Evolutionary conservation across 164 flowering plant genomes (phyloP), one percentile per base, ranked within the genome.

Genomic region (Cinnamomum chago): DNA sequence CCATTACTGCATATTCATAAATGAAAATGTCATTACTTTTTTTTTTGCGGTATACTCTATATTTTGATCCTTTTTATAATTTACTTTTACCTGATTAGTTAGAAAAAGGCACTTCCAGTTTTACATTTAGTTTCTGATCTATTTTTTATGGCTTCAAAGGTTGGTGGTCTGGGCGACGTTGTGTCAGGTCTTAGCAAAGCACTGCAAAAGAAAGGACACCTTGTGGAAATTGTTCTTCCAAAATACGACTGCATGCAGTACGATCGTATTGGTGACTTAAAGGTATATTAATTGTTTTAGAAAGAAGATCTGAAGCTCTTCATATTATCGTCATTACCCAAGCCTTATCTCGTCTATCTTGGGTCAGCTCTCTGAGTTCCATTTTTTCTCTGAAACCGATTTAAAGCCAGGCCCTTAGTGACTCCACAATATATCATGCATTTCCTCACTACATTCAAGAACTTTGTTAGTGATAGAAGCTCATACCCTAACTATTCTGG

Each of bases 111-210:
- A 27, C 67, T 27, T 65, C 25, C 30, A 65, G 67, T 65, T 65
- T 11, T 6, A 4, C 4, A 68, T 18, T 68, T 23, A 68, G 52
- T 47, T 50, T 27, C 71, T 68, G 15, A 68, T n/a, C 5, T 35
- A 68, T 68, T 70, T 47, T 12, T 62, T 23, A 28, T 68, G 72
- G 11, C 70, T 79, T 71, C 68, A 67, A 66, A 95, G 99, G 99
- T 95, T 84, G 99, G 99, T 70, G 99, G 99, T 51, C 81, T 95
- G 81, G 99, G 98, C 13, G 99, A 95, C 82, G 99, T 95, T 72
- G 92, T 95, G 81, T 76, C 96, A 74, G 99, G 98, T 78, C 96
- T 95, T 68, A 77, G 99, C 75, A 95, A 92, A 86, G 94, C 98
- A 66, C 78, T 95, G 68, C 99, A 95, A 81, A 90, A 84, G 87